A percentile compares a stretch with the other conserved stretches of the same genome.
phyloP scores from a whole-genome alignment of 2,329 filamentous ascomycete genomes.

The Aspergillus sp. region DNA sequence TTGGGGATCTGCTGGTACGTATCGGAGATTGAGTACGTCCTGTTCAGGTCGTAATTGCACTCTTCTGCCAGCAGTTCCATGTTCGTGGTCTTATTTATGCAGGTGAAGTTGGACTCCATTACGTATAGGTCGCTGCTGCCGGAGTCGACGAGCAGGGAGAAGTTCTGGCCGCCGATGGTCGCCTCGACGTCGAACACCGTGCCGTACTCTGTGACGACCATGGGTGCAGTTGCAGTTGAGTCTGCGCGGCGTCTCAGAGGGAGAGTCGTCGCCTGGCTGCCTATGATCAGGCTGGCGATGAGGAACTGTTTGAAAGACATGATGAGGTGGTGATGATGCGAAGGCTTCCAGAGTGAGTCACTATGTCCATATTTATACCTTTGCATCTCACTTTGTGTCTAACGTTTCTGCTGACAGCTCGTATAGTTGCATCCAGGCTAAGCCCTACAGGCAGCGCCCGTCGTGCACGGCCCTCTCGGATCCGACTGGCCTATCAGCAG shows the following conservation, averaged over 20 bases:
- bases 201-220: conserved; percentile 17
- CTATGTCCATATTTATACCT: no score
- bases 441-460: no score
- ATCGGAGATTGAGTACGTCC: conserved; percentile 20
- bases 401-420: neutral
- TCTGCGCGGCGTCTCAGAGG: neutral
- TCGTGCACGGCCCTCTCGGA: no score
- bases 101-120: conserved; percentile 33
- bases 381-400: no score
- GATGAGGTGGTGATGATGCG: neutral
- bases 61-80: neutral
- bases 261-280: neutral
- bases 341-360: no score
- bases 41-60: conserved; percentile 24
- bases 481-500: no score
- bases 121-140: conserved; percentile 52
- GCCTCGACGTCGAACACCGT: conserved; percentile 22
- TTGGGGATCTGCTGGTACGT: conserved; percentile 19
- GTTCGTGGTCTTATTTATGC: conserved; percentile 26
- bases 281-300: neutral
- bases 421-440: neutral
- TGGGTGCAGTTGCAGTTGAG: conserved; percentile 3
- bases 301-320: neutral
- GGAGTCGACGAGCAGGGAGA: conserved; percentile 47
- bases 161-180: conserved; percentile 28